phyloP scores from a whole-genome alignment of 2,329 filamentous ascomycete genomes.

The Endoconidiophora polonica region DNA sequence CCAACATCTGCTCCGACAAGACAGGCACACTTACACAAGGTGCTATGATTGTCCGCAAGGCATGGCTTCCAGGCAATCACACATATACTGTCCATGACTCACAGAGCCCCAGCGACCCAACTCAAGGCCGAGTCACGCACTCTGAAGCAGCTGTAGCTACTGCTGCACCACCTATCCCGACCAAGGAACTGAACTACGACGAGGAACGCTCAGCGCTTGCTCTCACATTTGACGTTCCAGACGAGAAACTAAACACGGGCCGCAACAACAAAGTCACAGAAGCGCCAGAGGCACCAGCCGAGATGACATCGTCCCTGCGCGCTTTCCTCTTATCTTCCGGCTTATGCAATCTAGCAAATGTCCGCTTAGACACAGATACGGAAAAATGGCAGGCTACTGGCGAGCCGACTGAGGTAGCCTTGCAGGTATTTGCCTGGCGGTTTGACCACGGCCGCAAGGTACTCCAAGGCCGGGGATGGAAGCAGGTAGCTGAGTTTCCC shows the following conservation, averaged over 20 bases:
- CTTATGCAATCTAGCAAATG: conserved; percentile 49
- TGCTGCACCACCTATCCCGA: conserved; percentile 13
- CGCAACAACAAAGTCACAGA: conserved; percentile 19
- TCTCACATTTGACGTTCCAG: conserved; percentile 46
- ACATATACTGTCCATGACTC: conserved; percentile 45
- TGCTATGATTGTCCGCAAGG: conserved; percentile 53
- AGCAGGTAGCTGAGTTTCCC: conserved; percentile 53
- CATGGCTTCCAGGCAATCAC: conserved; percentile 42
- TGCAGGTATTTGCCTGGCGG: conserved; percentile 58
- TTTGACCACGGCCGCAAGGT: conserved; percentile 42
- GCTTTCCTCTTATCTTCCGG: conserved; percentile 39
- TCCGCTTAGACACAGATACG: conserved; percentile 36
- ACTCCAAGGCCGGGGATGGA: conserved; percentile 38
- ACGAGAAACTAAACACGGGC: conserved; percentile 31
- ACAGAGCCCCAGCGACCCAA: conserved; percentile 44
- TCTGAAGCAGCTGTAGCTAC: conserved; percentile 16
- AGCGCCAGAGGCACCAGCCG: conserved; percentile 23
- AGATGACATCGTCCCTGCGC: conserved; percentile 32
- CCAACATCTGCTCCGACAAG: conserved; percentile 59
- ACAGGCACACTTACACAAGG: conserved; percentile 54
- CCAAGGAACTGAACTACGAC: conserved; percentile 36
- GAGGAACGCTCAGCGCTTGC: conserved; percentile 41
- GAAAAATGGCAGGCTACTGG: conserved; percentile 49
- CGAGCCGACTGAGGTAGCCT: conserved; percentile 59
- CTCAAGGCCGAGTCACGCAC: conserved; percentile 35